Evolutionary conservation across 2,329 filamentous ascomycete genomes (phyloP).

Genomic region (Colletotrichum agaves): DNA sequence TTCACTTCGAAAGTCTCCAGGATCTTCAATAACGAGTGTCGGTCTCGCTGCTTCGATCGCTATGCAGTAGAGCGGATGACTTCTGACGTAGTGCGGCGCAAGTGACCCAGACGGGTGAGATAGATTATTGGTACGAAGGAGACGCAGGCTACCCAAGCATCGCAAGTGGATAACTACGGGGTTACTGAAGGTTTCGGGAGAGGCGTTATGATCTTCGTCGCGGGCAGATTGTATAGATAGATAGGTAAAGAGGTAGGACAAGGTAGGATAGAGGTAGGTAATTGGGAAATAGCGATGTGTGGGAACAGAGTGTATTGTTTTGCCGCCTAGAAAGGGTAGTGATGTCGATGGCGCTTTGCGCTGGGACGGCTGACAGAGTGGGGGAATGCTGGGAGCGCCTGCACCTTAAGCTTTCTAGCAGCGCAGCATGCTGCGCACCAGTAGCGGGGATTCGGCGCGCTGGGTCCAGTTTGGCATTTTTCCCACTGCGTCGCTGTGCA

Average conservation of each 20-base stretch:
- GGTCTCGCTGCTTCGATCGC: constrained; percentile 24
- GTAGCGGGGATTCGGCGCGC: constrained; percentile 25
- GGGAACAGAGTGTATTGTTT: constrained; percentile 4
- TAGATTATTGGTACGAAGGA: neutral
- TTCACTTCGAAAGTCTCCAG: neutral
- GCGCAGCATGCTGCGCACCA: constrained; percentile 7
- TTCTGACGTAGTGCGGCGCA: constrained; percentile 32
- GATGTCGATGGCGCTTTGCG: constrained; percentile 26
- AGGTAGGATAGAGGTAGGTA: neutral
- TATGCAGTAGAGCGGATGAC: constrained; percentile 14
- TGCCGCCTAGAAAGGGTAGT: constrained; percentile 19
- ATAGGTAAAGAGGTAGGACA: neutral
- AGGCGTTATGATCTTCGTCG: constrained; percentile 3
- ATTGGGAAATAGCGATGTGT: no score
- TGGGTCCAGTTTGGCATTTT: constrained; percentile 22
- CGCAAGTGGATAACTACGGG: neutral
- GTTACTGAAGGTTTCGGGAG: neutral
- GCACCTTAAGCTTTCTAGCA: constrained; percentile 33
- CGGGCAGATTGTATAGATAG: neutral
- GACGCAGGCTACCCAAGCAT: neutral
- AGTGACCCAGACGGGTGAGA: constrained; percentile 7
- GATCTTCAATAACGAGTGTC: constrained; percentile 1
- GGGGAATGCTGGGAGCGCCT: constrained; percentile 13
- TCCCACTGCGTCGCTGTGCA: constrained; percentile 24
- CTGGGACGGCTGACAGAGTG: constrained; percentile 16